Evolutionary conservation across 2,329 filamentous ascomycete genomes (phyloP).

Genomic region (Xylogone sp.): DNA sequence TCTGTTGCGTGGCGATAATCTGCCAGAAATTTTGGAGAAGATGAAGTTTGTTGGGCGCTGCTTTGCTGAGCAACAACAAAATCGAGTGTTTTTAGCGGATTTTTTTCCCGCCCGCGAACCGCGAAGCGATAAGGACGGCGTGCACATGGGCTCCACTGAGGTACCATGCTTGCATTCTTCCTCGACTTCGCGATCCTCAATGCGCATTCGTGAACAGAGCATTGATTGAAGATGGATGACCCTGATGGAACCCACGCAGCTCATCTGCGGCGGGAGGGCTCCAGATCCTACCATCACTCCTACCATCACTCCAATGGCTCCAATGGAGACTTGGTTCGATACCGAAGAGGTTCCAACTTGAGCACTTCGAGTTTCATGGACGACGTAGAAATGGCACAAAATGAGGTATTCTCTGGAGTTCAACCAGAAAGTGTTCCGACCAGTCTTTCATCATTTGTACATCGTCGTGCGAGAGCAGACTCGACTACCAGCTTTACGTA

Average conservation of each 20-base stretch:
- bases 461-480: conserved; percentile 75
- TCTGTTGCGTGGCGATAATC: background rate
- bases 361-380: conserved; percentile 81
- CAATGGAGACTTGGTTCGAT: conserved; percentile 35
- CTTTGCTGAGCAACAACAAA: background rate
- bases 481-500: conserved; percentile 88
- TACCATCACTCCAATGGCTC: conserved; percentile 25
- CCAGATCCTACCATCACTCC: conserved; percentile 20
- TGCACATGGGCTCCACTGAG: background rate
- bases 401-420: conserved; percentile 92
- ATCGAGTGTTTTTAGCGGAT: background rate
- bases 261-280: conserved; percentile 25
- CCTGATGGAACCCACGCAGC: conserved; percentile 21
- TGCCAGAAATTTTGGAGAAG: background rate
- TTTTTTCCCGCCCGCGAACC: background rate
- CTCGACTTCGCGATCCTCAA: background rate
- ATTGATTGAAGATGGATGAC: conserved; percentile 18
- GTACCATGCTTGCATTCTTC: background rate
- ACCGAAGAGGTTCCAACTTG: conserved; percentile 65
- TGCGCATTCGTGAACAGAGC: background rate
- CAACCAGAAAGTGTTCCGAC: conserved; percentile 95
- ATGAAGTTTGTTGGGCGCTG: background rate
- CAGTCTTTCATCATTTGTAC: conserved; percentile 86
- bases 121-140: background rate
- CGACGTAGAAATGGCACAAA: conserved; percentile 97